Base-by-base conservation (phyloP, 2,329 filamentous ascomycete species). In the Stagonosporopsis vannaccii region DNA sequence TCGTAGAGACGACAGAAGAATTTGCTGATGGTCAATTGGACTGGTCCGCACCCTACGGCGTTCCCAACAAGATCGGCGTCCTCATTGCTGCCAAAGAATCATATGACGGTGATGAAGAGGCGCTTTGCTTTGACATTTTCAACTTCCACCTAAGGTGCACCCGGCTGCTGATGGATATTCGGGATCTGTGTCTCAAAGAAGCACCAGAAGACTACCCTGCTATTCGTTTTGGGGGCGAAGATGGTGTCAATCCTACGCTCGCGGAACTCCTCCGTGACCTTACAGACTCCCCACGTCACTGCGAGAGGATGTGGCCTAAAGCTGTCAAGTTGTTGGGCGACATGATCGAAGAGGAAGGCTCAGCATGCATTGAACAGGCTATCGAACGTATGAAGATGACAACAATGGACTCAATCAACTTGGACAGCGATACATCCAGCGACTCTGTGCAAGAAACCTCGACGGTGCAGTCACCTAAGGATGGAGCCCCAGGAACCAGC, bases 161-260 rank as follows among this genome's bases (percentile, higher is more conserved):
- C 7, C n/a, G 26, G 11, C 40, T 63, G 9, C 26, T 63, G 6
- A 30, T 15, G 6, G 37, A 15, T 15, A 54, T 63, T 20, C 58
- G 60, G 11, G 23, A 33, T 5, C 15, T 44, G 1, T 60, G 54
- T 44, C 37, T 60, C 22, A 20, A 44, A 19, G 25, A 50, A 17
- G 51, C 57, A 30, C 60, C 60, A 1, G 25, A 51, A 0, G 57
- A 60, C 11, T 62, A 62, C 25, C 54, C 57, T n/a, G 17, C 35
- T 40, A 17, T 57, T 42, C 15, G 30, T 1, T 32, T 32, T 5
- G 45, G 22, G 3, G 23, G 25, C 6, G 46, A 45, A 4, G 20
- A 51, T 2, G 49, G 36, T 12, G 15, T 53, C 19, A 53, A 54
- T 20, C 26, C 37, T 6, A 40, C 33, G 5, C 6, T 57, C 6